Evolutionary conservation across 2,329 filamentous ascomycete genomes (phyloP).

Genomic region (Didymella pinodella): DNA sequence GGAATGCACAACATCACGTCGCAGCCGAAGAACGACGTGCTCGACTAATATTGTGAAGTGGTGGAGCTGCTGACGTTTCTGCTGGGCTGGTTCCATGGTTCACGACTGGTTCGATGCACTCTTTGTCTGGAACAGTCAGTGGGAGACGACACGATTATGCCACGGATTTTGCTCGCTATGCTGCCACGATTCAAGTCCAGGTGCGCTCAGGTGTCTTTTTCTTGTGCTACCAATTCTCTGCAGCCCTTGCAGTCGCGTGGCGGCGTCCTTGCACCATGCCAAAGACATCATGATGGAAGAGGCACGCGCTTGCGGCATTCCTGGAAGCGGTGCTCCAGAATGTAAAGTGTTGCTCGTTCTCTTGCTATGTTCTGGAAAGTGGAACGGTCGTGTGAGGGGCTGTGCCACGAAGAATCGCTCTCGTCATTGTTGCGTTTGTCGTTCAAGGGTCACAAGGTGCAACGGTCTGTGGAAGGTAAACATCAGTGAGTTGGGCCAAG

Average conservation of each 20-base stretch:
- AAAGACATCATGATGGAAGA: slow-evolving; percentile 21
- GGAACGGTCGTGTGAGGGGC: slow-evolving; percentile 13
- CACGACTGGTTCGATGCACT: slow-evolving; percentile 9
- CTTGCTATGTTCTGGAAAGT: slow-evolving; percentile 21
- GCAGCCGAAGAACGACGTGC: slow-evolving; percentile 20
- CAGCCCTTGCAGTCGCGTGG: slow-evolving; percentile 25
- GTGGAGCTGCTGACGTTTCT: slow-evolving; percentile 20
- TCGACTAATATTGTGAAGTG: slow-evolving; percentile 21
- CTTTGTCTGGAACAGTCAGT: slow-evolving; percentile 12
- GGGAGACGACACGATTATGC: slow-evolving; percentile 20
- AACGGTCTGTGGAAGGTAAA: slow-evolving; percentile 11
- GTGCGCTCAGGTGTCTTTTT: slow-evolving; percentile 18
- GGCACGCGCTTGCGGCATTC: slow-evolving; percentile 25
- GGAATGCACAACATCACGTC: slow-evolving; percentile 14
- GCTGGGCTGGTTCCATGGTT: slow-evolving; percentile 23
- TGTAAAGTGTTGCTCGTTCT: slow-evolving; percentile 19
- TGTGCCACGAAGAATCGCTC: slow-evolving; percentile 14
- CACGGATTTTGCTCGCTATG: slow-evolving; percentile 13
- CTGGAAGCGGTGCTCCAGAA: slow-evolving; percentile 13
- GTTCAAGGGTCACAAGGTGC: slow-evolving; percentile 6
- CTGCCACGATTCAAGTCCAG: slow-evolving; percentile 20
- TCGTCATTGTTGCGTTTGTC: slow-evolving; percentile 11
- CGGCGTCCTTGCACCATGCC: slow-evolving; percentile 23
- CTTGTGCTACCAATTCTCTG: slow-evolving; percentile 17
- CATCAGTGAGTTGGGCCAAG: not conserved